Evolutionary conservation across 2,329 filamentous ascomycete species (phyloP), one percentile per base, ranked within the genome.

Genomic region (Colletotrichum horii): DNA sequence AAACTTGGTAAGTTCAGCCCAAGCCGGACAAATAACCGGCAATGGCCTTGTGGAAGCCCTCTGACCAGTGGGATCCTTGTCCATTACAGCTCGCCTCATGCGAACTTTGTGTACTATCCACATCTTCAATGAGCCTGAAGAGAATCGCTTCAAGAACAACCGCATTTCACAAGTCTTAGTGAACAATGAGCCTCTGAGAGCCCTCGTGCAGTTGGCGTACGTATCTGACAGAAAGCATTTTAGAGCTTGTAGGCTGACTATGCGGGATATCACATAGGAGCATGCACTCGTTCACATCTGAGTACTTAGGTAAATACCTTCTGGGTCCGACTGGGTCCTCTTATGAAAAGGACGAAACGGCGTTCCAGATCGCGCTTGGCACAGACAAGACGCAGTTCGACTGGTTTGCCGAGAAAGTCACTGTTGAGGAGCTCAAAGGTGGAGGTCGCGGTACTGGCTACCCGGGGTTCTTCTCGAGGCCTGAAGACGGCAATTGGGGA

Each of bases 131-230:
- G 81, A 84, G 70, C 68, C 78, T 1, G 73, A 69, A 1, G 77
- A 80, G 32, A 81, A 84, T 58, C 62, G 75, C 7, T 85, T 84
- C 75, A 79, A 80, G 38, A 85, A 85, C 68, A 85, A 85, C 75
- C 48, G 62, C n/a, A 82, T 85, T n/a, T 84, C 84, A 6, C 75
- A 76, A 38, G 79, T 82, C 1, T 72, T 85, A 9, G 82, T 85
- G 2, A 67, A 76, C 8, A 85, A 85, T 65, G 83, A 85, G 65
- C 80, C 79, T 4, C 75, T 85, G 4, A 79, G 83, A 6, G 82
- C 84, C 3, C 60, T 62, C 8, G 60, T 62, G 60, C 60, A 36
- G 11, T 34, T 62, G 19, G 60, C 60, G 60, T 62, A 62, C 8
- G 60, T 38, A 36, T 15, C 19, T 6, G 3, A 14, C 6, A 36